Conservation (phyloP, 768 basidiomycete genomes). For the Dacryopinax primogenitus region DNA sequence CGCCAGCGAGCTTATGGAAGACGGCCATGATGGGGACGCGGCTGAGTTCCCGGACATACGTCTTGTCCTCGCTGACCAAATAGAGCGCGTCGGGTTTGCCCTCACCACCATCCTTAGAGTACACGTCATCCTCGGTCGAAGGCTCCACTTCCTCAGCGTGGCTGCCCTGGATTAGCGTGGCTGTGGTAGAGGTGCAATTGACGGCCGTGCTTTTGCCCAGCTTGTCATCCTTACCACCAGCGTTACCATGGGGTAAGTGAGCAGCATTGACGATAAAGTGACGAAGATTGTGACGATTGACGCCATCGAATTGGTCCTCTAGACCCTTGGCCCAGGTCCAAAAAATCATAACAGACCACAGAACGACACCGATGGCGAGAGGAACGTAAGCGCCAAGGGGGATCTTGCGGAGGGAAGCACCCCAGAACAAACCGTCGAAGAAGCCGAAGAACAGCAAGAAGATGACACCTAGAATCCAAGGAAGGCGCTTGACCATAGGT, state of each 20-base stretch:
- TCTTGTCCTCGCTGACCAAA: slow-evolving; percentile 20
- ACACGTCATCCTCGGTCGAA: slow-evolving; percentile 17
- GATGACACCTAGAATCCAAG: slow-evolving; percentile 31
- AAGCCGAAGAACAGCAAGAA: slow-evolving; percentile 49
- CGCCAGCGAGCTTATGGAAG: slow-evolving; percentile 44
- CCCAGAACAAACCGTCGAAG: slow-evolving; percentile 59
- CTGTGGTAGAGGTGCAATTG: neutral
- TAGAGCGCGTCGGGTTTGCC: slow-evolving; percentile 17
- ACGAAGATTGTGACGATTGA: slow-evolving; percentile 41
- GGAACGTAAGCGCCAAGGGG: slow-evolving; percentile 59
- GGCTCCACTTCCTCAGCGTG: slow-evolving; percentile 18
- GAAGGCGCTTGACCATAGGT: slow-evolving; percentile 40
- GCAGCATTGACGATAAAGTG: slow-evolving; percentile 37
- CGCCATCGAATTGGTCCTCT: slow-evolving; percentile 49
- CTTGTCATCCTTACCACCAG: slow-evolving; percentile 3
- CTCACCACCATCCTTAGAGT: neutral
- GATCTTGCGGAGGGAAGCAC: slow-evolving; percentile 47
- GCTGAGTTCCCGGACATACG: slow-evolving; percentile 20
- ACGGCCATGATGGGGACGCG: slow-evolving; percentile 43
- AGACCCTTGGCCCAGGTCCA: slow-evolving; percentile 58
- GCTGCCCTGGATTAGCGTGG: slow-evolving; percentile 16
- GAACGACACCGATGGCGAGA: slow-evolving; percentile 40
- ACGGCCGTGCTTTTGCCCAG: neutral
- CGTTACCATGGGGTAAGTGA: slow-evolving; percentile 10
- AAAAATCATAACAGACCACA: slow-evolving; percentile 42